Evolutionary conservation across 2,329 filamentous ascomycete genomes (phyloP), one percentile per base, ranked within the genome.

Genomic region (Macrophomina phaseolina): DNA sequence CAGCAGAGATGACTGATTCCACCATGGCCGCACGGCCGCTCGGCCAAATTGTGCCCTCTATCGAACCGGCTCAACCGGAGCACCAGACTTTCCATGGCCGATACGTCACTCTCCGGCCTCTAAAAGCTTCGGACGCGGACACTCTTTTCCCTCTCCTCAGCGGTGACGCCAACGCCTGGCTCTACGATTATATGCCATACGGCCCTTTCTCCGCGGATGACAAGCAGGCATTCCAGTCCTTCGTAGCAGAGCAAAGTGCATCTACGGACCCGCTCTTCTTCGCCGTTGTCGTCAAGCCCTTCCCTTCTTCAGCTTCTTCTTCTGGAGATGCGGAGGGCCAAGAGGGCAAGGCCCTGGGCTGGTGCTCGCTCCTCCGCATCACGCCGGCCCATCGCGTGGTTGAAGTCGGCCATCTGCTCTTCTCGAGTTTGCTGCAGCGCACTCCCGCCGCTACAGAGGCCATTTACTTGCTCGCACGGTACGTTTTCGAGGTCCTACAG

Each of bases 381-480:
- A 77, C 81, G 4, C 79, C 83, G 0, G 69, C 71, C 0, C 79
- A 89, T 65, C 79, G 83, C 1, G 78, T 80, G 28, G 76, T 89
- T 0, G 89, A 90, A 70, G 82, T 90, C 30, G 89, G 88, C 2
- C 78, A 79, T 68, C 78, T 90, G 16, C 76, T 88, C 11, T 85
- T 86, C 68, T 80, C 84, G 0, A 75, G 79, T 0, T 69, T 71
- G 1, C 73, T 90, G 16, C 84, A 87, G 72, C 81, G 83, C 14
- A 89, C 86, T 0, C 80, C 81, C 0, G 81, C 80, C 6, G 84
- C 86, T 0, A 90, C 87, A 0, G 88, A 90, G 73, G 81, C 83
- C 0, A 80, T 86, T 68, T 89, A 85, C 68, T 76, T 90, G 1
- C 73, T 89, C n/a, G 80, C 86, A 51, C 77, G 78, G 45, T 79